phyloP scores from a whole-genome alignment of 176 grass and related monocot genomes.

The Avena insularis region DNA sequence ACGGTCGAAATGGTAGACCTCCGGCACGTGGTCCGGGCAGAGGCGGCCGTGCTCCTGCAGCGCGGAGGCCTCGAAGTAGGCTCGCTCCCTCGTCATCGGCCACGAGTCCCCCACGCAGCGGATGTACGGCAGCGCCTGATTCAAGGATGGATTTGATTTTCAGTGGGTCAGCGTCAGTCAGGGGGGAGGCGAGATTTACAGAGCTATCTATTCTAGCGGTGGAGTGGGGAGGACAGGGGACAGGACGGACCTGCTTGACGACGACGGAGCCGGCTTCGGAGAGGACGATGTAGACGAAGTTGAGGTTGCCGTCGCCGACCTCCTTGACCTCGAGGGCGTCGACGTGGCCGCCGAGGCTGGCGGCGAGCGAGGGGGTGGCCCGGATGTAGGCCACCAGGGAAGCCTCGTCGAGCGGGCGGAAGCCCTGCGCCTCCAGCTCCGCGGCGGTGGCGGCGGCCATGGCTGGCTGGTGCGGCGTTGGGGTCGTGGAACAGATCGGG shows the following conservation, averaged over 20 bases:
- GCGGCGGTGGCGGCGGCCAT: constrained; percentile 47
- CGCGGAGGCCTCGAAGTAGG: constrained; percentile 81
- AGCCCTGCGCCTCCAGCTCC: constrained; percentile 40
- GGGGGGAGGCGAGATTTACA: neutral
- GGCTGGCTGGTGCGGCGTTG: neutral
- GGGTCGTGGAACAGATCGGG: neutral
- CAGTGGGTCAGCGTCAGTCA: neutral
- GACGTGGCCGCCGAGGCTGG: constrained; percentile 57
- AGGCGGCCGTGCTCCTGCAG: constrained; percentile 67
- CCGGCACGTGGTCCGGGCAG: constrained; percentile 80
- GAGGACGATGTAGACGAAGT: constrained; percentile 94
- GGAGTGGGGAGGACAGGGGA: neutral
- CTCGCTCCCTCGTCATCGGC: constrained; percentile 91
- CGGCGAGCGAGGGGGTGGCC: constrained; percentile 59
- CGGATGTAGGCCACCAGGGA: constrained; percentile 89
- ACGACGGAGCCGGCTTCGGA: constrained; percentile 75
- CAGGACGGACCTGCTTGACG: constrained; percentile 68
- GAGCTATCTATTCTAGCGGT: neutral
- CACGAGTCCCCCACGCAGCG: constrained; percentile 80
- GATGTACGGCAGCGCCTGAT: constrained; percentile 86
- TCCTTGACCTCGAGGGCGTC: constrained; percentile 65
- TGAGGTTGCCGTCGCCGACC: constrained; percentile 98
- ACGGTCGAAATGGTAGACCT: constrained; percentile 94
- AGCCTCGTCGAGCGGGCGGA: constrained; percentile 68
- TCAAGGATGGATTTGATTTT: neutral